Percentiles rank a stretch among this genome's conserved stretches.
phyloP scores from a whole-genome alignment of 1,284 basidiomycete species.

The Schizopora paradoxa region DNA sequence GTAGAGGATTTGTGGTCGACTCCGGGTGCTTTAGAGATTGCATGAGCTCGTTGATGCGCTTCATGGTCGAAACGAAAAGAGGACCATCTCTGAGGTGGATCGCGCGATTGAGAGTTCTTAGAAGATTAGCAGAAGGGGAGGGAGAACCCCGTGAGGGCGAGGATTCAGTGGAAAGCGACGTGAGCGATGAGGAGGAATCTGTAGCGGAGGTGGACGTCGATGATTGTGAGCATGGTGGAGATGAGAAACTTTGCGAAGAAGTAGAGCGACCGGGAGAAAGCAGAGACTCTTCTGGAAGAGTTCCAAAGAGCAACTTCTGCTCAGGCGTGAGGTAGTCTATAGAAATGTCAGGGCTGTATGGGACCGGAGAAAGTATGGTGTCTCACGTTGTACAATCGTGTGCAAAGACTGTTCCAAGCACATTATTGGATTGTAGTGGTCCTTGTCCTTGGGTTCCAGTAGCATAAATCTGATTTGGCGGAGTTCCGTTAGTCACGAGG shows the following conservation, averaged over 20 bases:
- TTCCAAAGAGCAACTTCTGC: conserved; percentile 60
- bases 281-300: conserved; percentile 42
- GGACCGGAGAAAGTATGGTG: background rate
- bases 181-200: conserved; percentile 28
- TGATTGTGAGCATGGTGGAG: conserved; percentile 1
- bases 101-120: conserved; percentile 58
- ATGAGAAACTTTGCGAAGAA: conserved; percentile 14
- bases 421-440: conserved; percentile 75
- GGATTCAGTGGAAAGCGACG: conserved; percentile 29
- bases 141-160: conserved; percentile 21
- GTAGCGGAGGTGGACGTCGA: conserved; percentile 24
- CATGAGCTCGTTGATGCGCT: conserved; percentile 52
- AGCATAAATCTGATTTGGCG: conserved; percentile 71
- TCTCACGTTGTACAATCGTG: conserved; percentile 61
- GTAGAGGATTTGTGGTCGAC: conserved; percentile 43
- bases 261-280: conserved; percentile 25
- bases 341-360: conserved; percentile 19
- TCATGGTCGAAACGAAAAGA: conserved; percentile 56
- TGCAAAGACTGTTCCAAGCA: conserved; percentile 62
- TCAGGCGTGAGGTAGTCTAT: conserved; percentile 63
- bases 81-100: conserved; percentile 61
- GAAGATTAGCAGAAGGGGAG: conserved; percentile 37
- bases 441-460: conserved; percentile 68
- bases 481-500: conserved; percentile 8
- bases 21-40: conserved; percentile 58